Percentiles rank a stretch among this genome's conserved stretches.
phyloP scores from a whole-genome alignment of 306 rosid genomes.

The Luffa acutangula region DNA sequence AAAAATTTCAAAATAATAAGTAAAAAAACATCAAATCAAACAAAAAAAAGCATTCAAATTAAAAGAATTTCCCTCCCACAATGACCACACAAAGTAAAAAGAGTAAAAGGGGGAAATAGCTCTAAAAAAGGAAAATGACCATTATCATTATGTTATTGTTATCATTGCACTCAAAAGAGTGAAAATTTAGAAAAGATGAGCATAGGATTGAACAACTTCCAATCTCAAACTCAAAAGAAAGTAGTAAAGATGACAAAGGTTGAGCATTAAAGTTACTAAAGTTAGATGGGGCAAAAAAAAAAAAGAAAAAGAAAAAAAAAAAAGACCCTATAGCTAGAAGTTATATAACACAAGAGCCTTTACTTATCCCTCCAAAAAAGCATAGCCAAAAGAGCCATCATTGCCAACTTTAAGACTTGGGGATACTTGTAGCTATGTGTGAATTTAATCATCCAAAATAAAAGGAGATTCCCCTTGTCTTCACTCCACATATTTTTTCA shows the following conservation, averaged over 20 bases:
- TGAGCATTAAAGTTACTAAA: constrained; percentile 5
- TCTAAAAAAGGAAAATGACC: background rate
- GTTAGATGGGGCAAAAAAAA: background rate
- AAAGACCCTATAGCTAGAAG: background rate
- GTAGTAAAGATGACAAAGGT: constrained; percentile 8
- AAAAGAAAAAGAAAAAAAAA: no score
- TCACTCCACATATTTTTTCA: background rate
- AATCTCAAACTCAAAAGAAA: background rate
- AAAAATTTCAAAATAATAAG: background rate
- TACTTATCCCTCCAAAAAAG: constrained; percentile 28
- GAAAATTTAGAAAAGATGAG: background rate
- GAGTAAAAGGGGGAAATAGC: background rate
- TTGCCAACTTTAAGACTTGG: constrained; percentile 30
- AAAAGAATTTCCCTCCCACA: background rate
- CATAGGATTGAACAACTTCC: background rate
- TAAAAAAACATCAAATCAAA: background rate
- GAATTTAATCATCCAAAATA: constrained; percentile 2
- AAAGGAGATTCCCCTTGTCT: constrained; percentile 2
- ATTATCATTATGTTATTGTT: background rate
- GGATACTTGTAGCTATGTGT: constrained; percentile 1
- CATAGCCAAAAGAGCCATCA: constrained; percentile 46
- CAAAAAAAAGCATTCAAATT: background rate
- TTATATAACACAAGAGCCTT: constrained; percentile 20
- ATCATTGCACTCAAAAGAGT: background rate
- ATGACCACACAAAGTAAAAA: background rate